Conservation (phyloP, 495 filamentous ascomycete species). For the Penicillium desertorum region DNA sequence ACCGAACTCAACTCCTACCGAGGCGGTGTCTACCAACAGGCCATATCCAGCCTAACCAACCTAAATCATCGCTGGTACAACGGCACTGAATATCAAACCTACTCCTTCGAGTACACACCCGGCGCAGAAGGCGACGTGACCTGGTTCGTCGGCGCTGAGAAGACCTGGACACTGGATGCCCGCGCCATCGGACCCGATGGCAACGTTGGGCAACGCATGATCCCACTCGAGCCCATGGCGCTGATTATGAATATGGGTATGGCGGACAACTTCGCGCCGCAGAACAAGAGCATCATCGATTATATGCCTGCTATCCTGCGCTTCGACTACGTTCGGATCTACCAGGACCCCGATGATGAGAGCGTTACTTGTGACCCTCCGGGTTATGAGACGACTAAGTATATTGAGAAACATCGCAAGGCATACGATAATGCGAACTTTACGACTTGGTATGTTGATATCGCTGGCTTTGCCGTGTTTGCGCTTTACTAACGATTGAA, state of each 20-base stretch:
- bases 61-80: slow-evolving; percentile 79
- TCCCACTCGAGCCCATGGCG: slow-evolving; percentile 70
- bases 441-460: slow-evolving; percentile 47
- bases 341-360: slow-evolving; percentile 59
- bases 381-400: slow-evolving; percentile 67
- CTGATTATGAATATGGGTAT: slow-evolving; percentile 74
- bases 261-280: slow-evolving; percentile 62
- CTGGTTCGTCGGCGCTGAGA: slow-evolving; percentile 66
- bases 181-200: slow-evolving; percentile 68
- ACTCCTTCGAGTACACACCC: slow-evolving; percentile 71
- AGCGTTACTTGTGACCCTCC: slow-evolving; percentile 71
- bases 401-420: slow-evolving; percentile 62
- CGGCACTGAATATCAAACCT: slow-evolving; percentile 67
- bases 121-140: slow-evolving; percentile 59
- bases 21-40: slow-evolving; percentile 71
- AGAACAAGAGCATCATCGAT: slow-evolving; percentile 55
- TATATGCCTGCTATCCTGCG: slow-evolving; percentile 68
- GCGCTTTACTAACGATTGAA: slow-evolving; percentile 8
- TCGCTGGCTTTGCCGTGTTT: background rate
- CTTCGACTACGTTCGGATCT: slow-evolving; percentile 74
- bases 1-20: slow-evolving; percentile 64
- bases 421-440: slow-evolving; percentile 66
- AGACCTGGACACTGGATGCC: slow-evolving; percentile 66
- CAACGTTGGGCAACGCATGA: slow-evolving; percentile 67
- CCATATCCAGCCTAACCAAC: slow-evolving; percentile 67